These are phyloP conservation scores for Cytospora piceicola DNA, from an alignment of 2,329 filamentous ascomycete species.

Conservation along the genomic window DNA sequence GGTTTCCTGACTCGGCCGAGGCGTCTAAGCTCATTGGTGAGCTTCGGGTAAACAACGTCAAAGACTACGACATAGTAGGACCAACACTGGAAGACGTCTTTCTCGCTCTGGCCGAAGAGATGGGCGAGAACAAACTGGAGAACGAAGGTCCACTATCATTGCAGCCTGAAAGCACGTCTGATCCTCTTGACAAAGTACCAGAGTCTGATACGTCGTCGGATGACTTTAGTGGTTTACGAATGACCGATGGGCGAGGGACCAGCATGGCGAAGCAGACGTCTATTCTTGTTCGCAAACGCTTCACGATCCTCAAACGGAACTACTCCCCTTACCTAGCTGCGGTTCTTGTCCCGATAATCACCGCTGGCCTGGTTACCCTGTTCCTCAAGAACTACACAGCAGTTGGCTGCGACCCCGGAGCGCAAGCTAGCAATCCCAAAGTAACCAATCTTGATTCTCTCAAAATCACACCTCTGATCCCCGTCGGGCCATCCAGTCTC, in stretches of 20 bases:
- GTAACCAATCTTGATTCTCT: constrained; percentile 21
- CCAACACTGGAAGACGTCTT: constrained; percentile 95
- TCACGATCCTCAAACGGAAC: constrained; percentile 77
- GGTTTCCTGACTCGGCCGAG: constrained; percentile 68
- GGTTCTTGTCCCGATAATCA: constrained; percentile 76
- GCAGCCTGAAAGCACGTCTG: constrained; percentile 26
- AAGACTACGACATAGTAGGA: constrained; percentile 82
- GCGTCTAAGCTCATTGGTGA: constrained; percentile 72
- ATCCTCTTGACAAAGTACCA: constrained; percentile 9
- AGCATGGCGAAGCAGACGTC: constrained; percentile 58
- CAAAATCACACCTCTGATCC: constrained; percentile 42
- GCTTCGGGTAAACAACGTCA: constrained; percentile 68
- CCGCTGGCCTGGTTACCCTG: constrained; percentile 77
- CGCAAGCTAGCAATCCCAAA: constrained; percentile 38
- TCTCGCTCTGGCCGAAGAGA: constrained; percentile 80
- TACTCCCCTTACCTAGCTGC: constrained; percentile 76
- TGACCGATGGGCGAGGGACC: constrained; percentile 26
- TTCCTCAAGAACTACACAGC: constrained; percentile 64
- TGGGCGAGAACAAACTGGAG: constrained; percentile 52
- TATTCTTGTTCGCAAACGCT: constrained; percentile 78
- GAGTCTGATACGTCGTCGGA: constrained; percentile 22
- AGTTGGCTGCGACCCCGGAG: constrained; percentile 56
- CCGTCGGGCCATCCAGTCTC: constrained; percentile 47
- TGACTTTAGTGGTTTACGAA: constrained; percentile 19
- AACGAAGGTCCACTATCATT: constrained; percentile 27